A percentile compares a stretch with the other conserved stretches of the same genome.
These are phyloP conservation scores for Pseudocercospora vitis DNA, from an alignment of 2,329 filamentous ascomycete genomes.

Conservation along the genomic window DNA sequence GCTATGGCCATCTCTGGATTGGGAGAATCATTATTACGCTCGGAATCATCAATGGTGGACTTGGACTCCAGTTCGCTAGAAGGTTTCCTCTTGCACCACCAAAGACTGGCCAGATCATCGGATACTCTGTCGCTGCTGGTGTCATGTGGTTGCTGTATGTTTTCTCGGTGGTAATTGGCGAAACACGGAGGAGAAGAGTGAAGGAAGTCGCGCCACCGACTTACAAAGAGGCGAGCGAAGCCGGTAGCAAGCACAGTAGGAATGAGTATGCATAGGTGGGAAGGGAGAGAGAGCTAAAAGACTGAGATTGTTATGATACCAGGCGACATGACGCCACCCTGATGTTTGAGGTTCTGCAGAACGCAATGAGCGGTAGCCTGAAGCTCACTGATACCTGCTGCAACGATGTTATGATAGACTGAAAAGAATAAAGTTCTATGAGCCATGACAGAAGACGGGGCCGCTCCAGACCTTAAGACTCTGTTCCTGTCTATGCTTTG, in stretches of 20 bases:
- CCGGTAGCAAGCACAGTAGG: constrained; percentile 15
- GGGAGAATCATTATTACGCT: constrained; percentile 53
- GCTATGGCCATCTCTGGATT: constrained; percentile 56
- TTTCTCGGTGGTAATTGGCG: constrained; percentile 28
- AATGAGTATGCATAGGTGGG: constrained; percentile 11
- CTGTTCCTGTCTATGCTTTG: no score
- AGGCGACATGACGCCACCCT: neutral
- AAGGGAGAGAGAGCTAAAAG: neutral
- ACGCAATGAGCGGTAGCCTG: neutral
- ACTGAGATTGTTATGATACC: neutral
- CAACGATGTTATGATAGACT: neutral
- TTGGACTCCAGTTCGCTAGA: constrained; percentile 53
- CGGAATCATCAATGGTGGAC: constrained; percentile 58
- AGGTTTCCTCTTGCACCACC: constrained; percentile 36
- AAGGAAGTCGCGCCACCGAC: constrained; percentile 7
- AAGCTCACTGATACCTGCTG: neutral
- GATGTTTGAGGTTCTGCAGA: neutral
- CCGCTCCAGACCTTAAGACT: neutral
- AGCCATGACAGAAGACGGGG: neutral
- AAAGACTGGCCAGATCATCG: constrained; percentile 44
- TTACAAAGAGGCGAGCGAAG: constrained; percentile 16
- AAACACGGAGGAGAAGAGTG: constrained; percentile 17
- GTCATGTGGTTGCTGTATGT: constrained; percentile 49
- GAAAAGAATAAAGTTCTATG: neutral
- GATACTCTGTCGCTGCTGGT: constrained; percentile 53